Evolutionary conservation across 1,284 basidiomycete species (phyloP), one percentile per base, ranked within the genome.

Genomic region (Apiotrichum domesticum): DNA sequence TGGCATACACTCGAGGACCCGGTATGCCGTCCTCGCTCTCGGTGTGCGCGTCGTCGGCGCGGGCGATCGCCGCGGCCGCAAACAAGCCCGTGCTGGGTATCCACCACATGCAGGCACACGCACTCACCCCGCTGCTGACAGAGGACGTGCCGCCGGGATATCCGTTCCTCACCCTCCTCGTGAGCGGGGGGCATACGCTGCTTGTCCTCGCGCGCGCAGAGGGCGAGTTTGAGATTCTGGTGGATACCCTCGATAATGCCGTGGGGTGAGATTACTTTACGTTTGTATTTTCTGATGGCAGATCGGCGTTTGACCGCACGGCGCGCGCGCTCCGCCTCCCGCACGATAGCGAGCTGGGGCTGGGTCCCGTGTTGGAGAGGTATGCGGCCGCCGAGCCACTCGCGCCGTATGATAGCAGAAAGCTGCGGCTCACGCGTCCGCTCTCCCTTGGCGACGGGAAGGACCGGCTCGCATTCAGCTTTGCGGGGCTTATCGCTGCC

Each of bases 21-120:
- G 91, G 89, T 2, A 90, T 94, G 75, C 80, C 80, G 4, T 87
- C 87, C 1, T 93, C 89, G 70, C 80, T 97, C 5, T 82, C 81
- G 35, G 86, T 91, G 4, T 84, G 85, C 48, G 83, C 85, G 3
- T 87, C 86, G 59, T 84, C 89, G 1, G 90, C 90, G 6, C 89
- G 88, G 69, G 83, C 85, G 0, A 78, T 97, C 1, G 89, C 90
- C 0, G 86, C 88, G 0, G 86, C 84, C 0, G 78, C 84, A 6
- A 79, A 81, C 44, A 88, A 90, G 67, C 92, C 91, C 0, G 63
- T 95, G 1, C 83, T 96, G 7, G 92, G 90, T 4, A 87, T 95
- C 3, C 90, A 96, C 74, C 93, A 96, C 69, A 96, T 96, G 93
- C 92, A 95, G 90, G 94, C 90, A 0, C 93, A 97, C 68, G 90